Base-by-base conservation (phyloP, 108 stramenopile species). In the Cyclotella sp. region DNA sequence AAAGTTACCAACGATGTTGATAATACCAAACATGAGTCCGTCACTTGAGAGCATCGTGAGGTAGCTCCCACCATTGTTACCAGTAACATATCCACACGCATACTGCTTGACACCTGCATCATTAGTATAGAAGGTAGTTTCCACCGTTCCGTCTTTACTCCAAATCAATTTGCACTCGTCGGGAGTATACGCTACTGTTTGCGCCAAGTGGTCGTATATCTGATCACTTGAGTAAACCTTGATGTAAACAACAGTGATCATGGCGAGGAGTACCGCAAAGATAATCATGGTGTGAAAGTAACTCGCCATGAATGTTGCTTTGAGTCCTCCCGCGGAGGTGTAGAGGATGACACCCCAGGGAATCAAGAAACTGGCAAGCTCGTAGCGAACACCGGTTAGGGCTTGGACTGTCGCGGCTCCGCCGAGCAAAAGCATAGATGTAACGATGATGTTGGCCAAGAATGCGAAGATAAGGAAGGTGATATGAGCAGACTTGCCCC, bases 1-100 rank as follows among this genome's bases (percentile, higher is more conserved):
- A 63, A 97, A 97, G 93, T 97, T 97, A 45, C 96, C 96, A 51
- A 97, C 89, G 72, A 97, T 92, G 84, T 97, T 97, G 88, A 97
- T 97, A 47, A 97, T 82, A 47, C 95, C 96, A 75, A 97, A 97
- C 91, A 95, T 94, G 83, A 97, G 88, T 60, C 95, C 95, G 68
- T 82, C 91, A 58, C 70, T 62, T 30, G 93, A 94, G 22, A 95
- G 80, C 92, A 97, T 96, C 63, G 96, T 97, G 16, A 97, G 87
- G 89, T 95, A 97, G 12, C 91, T 92, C 43, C 96, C 97, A 19
- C 86, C 77, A 59, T 84, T 75, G 87, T 97, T 97, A n/a, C 89
- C 91, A 9, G 77, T 12, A 41, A 97, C 95, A 28, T 81, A 77
- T 27, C 97, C 97, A 61, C 97, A 97, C 11, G 89, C 90, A 16